A percentile compares a stretch with the other conserved stretches of the same genome.
These are phyloP conservation scores for Cercospora janseana DNA, from an alignment of 2,329 filamentous ascomycete species.

Conservation along the genomic window DNA sequence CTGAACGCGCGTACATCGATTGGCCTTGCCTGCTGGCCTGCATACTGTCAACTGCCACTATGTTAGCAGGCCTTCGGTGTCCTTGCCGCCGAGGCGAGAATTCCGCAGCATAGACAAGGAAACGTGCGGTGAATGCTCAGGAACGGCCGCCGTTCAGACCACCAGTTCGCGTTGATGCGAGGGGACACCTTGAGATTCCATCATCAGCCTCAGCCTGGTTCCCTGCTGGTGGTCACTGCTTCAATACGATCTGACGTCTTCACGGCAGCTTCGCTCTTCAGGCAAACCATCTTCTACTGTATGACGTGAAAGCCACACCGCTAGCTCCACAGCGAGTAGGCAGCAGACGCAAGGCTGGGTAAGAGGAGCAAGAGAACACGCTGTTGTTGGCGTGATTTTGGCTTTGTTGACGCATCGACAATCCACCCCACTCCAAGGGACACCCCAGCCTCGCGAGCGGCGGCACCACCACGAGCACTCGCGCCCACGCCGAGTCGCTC, in stretches of 20 bases:
- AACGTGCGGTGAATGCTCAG: not conserved
- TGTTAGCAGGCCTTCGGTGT: too few species aligned
- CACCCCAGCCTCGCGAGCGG: conserved; percentile 4
- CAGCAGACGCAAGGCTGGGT: not conserved
- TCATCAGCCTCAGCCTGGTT: not conserved
- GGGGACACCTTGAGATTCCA: not conserved
- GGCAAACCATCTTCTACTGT: not conserved
- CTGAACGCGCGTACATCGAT: too few species aligned
- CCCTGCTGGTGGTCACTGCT: not conserved
- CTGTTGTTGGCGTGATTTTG: conserved; percentile 3
- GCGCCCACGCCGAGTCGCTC: not conserved
- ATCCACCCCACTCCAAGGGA: conserved; percentile 2
- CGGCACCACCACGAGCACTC: conserved; percentile 3
- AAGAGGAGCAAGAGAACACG: conserved; percentile 1
- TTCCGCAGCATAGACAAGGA: not conserved
- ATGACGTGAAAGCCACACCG: not conserved
- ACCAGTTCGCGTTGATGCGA: not conserved
- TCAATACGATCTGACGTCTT: conserved; percentile 1
- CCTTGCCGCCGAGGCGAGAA: not conserved
- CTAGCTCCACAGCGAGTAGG: not conserved
- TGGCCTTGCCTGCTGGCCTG: too few species aligned
- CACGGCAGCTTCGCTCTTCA: too few species aligned
- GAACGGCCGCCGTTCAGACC: not conserved
- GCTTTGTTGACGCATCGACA: conserved; percentile 8
- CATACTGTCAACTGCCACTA: too few species aligned